Evolutionary conservation across 805 yeast species (phyloP), one percentile per base, ranked within the genome.

Genomic region (Lipomyces sp.): DNA sequence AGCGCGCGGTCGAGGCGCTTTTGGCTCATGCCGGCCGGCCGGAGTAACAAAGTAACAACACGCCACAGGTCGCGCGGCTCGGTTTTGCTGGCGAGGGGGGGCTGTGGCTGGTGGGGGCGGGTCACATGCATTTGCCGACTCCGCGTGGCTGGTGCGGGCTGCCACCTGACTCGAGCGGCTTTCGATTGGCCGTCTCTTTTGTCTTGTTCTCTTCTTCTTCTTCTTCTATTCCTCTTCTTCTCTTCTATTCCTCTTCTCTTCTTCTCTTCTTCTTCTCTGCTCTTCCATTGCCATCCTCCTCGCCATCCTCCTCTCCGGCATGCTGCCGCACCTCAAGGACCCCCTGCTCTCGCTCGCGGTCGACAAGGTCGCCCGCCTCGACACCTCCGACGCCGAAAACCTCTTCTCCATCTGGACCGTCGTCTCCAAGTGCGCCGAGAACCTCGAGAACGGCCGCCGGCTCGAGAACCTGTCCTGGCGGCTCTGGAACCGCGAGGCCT

Each of bases 381-480:
- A 65, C 51, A 57, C 67, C 29, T 43, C 60, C 33, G 63, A 62
- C 37, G 51, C 63, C 4, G 64, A 55, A 34, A 48, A 54, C 36
- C 49, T 65, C 19, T 53, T 37, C 45, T 57, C 67, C 38, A 49
- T 66, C 55, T 67, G 70, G 70, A 61, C 65, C 14, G 68, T 66
- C 39, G 65, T 68, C 45, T 59, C 70, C 35, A 66, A 68, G 41
- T 67, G 71, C 55, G 61, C 68, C n/a, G 62, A 65, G 55, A 53
- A 56, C 41, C 55, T 69, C 23, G 70, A 66, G 34, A 66, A 69
- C 51, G 71, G 71, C 34, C 54, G 68, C n/a, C 62, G 71, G 2
- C 57, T 68, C n/a, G 71, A 68, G 50, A 68, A 68, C 55, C 54
- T 68, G 51, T 63, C 70, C n/a, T 68, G 71, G 71, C 53, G 71